These are phyloP conservation scores for Fagus crenata DNA, from an alignment of 306 rosid genomes.

Conservation along the genomic window DNA sequence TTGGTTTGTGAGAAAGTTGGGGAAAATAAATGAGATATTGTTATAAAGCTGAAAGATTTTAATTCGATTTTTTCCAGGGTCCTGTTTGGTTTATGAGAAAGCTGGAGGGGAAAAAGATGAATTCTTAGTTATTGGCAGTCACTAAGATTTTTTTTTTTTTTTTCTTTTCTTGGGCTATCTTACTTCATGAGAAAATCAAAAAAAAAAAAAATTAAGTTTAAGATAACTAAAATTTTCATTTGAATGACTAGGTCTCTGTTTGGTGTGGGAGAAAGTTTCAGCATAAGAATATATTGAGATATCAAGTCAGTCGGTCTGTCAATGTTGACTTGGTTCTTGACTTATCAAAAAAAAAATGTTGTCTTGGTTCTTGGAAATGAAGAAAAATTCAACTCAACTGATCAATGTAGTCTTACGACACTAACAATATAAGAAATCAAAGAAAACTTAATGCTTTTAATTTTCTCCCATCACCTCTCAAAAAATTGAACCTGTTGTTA, in stretches of 20 bases:
- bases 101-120: not conserved
- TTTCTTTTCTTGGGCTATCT: not conserved
- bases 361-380: slow-evolving; percentile 2
- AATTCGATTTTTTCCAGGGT: slow-evolving; percentile 21
- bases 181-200: not conserved
- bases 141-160: not conserved
- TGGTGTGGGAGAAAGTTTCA: not conserved
- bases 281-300: not conserved
- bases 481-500: too few relatives aligned
- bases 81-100: not conserved
- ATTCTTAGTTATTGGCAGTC: not conserved
- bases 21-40: not conserved
- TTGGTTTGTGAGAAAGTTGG: too few relatives aligned
- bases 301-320: not conserved
- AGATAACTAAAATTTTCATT: not conserved
- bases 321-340: not conserved
- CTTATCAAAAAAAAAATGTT: not conserved
- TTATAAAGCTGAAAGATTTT: not conserved
- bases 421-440: not conserved
- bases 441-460: not conserved
- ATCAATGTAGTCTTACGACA: not conserved
- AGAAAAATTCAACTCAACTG: slow-evolving; percentile 1
- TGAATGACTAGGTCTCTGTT: not conserved
- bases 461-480: not conserved
- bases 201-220: not conserved